Conservation (phyloP, 768 basidiomycete genomes). For the Termitomyces sp. region DNA sequence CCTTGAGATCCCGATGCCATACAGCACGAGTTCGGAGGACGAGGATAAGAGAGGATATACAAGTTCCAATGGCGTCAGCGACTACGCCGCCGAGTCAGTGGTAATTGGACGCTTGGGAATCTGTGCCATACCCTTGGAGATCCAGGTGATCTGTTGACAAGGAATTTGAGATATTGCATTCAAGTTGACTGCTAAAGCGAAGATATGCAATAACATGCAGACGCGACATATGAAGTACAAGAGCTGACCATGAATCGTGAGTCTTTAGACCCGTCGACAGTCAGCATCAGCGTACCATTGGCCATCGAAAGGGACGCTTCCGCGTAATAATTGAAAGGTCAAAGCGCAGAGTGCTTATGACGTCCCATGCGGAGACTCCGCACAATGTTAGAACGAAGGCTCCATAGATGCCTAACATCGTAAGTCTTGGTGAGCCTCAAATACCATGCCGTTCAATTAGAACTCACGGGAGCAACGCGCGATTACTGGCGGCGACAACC, state of each 20-base stretch:
- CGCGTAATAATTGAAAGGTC: conserved; percentile 25
- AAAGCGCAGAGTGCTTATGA: conserved; percentile 23
- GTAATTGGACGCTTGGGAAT: neutral
- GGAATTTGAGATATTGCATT: conserved; percentile 27
- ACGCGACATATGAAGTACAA: conserved; percentile 27
- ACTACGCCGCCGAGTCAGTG: conserved; percentile 13
- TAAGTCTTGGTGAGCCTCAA: neutral
- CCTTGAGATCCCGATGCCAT: conserved; percentile 22
- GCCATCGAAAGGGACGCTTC: conserved; percentile 25
- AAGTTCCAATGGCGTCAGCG: conserved; percentile 26
- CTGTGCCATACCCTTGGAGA: conserved; percentile 23
- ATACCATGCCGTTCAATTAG: neutral
- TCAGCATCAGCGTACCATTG: conserved; percentile 20
- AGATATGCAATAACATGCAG: conserved; percentile 27
- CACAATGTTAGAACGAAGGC: conserved; percentile 24
- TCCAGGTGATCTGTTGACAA: conserved; percentile 25
- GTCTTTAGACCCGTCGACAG: neutral
- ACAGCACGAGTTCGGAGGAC: conserved; percentile 27
- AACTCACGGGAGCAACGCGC: conserved; percentile 22
- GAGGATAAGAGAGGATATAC: conserved; percentile 25
- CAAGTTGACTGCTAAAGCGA: conserved; percentile 25
- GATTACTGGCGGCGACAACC: conserved; percentile 23
- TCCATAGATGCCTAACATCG: conserved; percentile 21
- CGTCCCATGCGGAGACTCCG: conserved; percentile 28
- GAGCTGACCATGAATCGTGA: conserved; percentile 12